A percentile compares a stretch with the other conserved stretches of the same genome.
Conservation (phyloP, 139 green algal genomes). For the Zygnema circumcarinatum region DNA sequence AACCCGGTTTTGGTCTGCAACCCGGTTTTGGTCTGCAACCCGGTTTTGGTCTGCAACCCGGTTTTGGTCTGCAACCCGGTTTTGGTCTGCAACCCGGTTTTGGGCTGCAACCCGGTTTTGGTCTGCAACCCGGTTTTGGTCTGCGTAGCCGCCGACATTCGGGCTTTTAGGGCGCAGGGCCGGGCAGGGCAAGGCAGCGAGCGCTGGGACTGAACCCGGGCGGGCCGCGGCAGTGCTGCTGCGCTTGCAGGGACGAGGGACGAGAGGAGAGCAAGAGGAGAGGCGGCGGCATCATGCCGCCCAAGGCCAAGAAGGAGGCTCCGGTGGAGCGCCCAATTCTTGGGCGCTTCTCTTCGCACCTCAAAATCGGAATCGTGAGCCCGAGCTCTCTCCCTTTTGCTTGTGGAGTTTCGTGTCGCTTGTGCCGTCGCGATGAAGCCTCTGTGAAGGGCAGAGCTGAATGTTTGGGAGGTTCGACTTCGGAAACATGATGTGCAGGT, state of each 20-base stretch:
- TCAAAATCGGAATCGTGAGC: conserved; percentile 78
- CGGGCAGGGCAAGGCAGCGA: no score
- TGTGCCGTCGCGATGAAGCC: background rate
- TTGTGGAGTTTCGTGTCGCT: background rate
- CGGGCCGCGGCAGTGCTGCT: no score
- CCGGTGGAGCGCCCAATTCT: conserved; percentile 84
- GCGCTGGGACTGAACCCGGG: no score
- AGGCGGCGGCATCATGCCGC: conserved; percentile 39
- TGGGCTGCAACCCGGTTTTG: no score
- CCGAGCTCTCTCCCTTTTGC: background rate
- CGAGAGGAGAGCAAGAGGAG: background rate
- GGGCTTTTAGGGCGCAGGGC: no score
- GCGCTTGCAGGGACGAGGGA: no score
- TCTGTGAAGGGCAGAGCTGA: background rate
- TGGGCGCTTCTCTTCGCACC: conserved; percentile 88
- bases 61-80: background rate
- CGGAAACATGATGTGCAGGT: no score
- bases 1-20: no score
- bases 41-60: no score
- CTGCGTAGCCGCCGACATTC: no score
- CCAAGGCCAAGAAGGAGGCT: conserved; percentile 87
- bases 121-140: no score
- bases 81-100: background rate
- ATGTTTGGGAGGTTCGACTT: background rate
- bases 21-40: no score